Evolutionary conservation across 2,329 filamentous ascomycete species (phyloP), one percentile per base, ranked within the genome.

Genomic region (Colletotrichum cordylinicola): DNA sequence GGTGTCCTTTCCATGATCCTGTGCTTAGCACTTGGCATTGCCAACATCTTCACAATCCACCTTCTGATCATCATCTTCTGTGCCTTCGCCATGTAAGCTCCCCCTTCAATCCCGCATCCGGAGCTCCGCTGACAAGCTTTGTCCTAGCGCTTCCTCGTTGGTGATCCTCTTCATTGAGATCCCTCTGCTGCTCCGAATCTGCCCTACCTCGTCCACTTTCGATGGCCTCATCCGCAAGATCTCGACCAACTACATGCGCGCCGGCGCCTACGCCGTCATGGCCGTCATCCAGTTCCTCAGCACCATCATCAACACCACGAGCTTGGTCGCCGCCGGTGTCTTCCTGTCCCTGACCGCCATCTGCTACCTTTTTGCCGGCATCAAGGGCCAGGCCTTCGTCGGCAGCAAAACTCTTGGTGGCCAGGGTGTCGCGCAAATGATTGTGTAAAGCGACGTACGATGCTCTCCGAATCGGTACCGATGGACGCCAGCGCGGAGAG

Each of bases 171-270:
- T 97, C 86, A 90, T 96, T 82, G 95, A 99, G 85, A 93, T 99
- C 21, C 97, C 97, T 33, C 93, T 98, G 75, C 94, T 99, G 74
- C 93, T 99, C 77, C 95, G 97, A 86, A 98, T 99, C 88, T 99
- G 97, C 88, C 97, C 97, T 74, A 99, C 97, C 8, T 98, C 96
- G 16, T 86, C 93, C 78, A 93, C 91, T 79, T 99, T 99, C 87
- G 97, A 99, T 85, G 88, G 87, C 79, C 93, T 96, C 84, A 96
- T 99, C 85, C 96, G 96, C 86, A 93, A 92, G 82, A 95, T 99
- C 88, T 95, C 95, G 78, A 98, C 96, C 75, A 98, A 98, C 89
- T 98, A 96, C 88, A 98, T 97, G 93, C 96, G 97, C 86, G 96
- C 96, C 24, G 94, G 89, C 74, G 94, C 98, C 83, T 99, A 99